These are phyloP conservation scores for Hirschfeldia incana DNA, from an alignment of 345 rosid species.

Conservation along the genomic window DNA sequence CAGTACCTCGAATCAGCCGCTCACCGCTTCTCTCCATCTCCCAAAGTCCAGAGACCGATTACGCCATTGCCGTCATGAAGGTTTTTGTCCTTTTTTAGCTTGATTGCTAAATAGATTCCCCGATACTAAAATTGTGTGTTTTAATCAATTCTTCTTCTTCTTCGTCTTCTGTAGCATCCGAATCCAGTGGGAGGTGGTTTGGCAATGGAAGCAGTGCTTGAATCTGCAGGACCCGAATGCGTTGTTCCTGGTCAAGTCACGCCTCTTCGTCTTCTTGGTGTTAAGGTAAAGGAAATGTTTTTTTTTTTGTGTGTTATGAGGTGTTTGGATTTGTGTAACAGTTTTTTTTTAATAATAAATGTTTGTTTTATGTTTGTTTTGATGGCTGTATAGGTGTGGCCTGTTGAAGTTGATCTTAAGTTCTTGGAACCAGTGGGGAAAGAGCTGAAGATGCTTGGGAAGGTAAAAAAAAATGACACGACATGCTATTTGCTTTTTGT, in stretches of 20 bases:
- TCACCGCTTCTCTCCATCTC: constrained; percentile 64
- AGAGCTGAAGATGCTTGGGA: constrained; percentile 76
- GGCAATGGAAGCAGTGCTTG: constrained; percentile 69
- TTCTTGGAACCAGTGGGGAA: constrained; percentile 79
- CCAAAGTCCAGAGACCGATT: constrained; percentile 50
- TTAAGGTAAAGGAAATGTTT: constrained; percentile 47
- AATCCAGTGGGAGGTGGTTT: constrained; percentile 81
- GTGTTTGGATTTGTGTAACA: not conserved
- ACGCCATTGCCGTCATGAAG: constrained; percentile 74
- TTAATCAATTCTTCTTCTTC: not conserved
- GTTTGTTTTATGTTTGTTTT: constrained; percentile 3
- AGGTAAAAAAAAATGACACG: constrained; percentile 50
- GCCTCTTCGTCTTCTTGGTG: constrained; percentile 74
- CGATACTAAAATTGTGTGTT: not conserved
- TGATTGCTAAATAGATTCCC: not conserved
- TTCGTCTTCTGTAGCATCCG: constrained; percentile 54
- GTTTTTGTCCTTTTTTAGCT: constrained; percentile 31
- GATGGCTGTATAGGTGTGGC: constrained; percentile 70
- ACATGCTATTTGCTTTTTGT: not conserved
- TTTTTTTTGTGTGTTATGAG: not conserved
- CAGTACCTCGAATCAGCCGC: constrained; percentile 73
- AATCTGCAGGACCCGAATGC: constrained; percentile 91
- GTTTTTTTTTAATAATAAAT: too few relatives aligned
- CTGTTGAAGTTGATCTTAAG: constrained; percentile 70
- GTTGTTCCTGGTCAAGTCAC: constrained; percentile 80